Evolutionary conservation across 2,329 filamentous ascomycete genomes (phyloP), one percentile per base, ranked within the genome.

Genomic region (Didymella sp.): DNA sequence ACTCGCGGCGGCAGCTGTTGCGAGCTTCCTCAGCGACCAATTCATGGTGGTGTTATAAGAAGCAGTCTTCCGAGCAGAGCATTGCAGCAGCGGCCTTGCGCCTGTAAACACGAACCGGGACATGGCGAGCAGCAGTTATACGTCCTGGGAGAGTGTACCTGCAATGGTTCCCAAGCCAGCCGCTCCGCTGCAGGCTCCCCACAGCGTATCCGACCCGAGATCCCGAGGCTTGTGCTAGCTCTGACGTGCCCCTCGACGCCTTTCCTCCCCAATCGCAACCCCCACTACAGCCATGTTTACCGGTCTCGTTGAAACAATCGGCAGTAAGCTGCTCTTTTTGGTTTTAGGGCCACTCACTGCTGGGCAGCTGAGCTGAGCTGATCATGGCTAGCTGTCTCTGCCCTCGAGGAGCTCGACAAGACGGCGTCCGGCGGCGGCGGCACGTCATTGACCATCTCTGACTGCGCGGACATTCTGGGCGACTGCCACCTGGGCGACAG

Each of bases 401-500:
- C 89, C 62, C 87, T 97, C 71, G 87, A 93, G 79, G 81, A 85
- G 69, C 87, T 92, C 77, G 92, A 96, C 77, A 85, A 87, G 74
- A 89, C 91, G 58, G 75, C 81, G 54, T 84, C 82, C 69, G 86
- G 86, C 70, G 86, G 86, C 69, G 90, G 91, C 74, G 94, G 95
- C 71, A 96, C 93, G 48, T 95, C 92, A 40, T 84, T 98, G 71
- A 96, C 91, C 64, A 95, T 99, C 77, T 84, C 86, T 64, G 83
- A 93, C 65, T 80, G 80, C 64, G 88, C 89, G 57, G 81, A 82
- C n/a, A 90, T 99, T 58, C 88, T 99, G 64, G 82, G 81, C 31
- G 95, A 97, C 77, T 90, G 86, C 64, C 87, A 92, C 67, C 82
- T 96, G 22, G 95, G 95, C 64, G 95, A 99, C 82, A 96, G 91